These are phyloP conservation scores for Pseudohalonectria lignicola DNA, from an alignment of 2,329 filamentous ascomycete genomes.

Conservation along the genomic window DNA sequence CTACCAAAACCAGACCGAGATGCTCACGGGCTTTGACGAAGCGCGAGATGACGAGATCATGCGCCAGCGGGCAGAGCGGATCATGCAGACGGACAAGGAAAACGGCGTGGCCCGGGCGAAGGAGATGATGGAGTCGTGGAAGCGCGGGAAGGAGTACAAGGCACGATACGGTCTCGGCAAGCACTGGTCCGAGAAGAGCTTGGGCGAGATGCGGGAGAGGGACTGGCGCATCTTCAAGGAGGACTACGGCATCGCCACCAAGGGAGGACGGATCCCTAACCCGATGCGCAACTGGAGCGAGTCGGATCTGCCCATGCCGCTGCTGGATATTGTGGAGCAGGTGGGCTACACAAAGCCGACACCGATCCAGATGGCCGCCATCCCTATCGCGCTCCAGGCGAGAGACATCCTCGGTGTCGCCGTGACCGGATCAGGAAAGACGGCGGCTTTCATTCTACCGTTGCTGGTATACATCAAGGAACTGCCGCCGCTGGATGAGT, in stretches of 20 bases:
- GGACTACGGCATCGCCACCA: constrained; percentile 93
- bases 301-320: constrained; percentile 62
- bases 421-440: constrained; percentile 97
- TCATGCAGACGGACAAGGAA: constrained; percentile 66
- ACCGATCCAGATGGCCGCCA: constrained; percentile 85
- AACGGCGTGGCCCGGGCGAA: constrained; percentile 66
- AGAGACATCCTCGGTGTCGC: constrained; percentile 97
- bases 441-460: constrained; percentile 85
- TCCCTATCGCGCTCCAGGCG: constrained; percentile 85
- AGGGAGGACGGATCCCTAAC: constrained; percentile 83
- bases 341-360: constrained; percentile 91
- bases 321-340: constrained; percentile 71
- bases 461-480: constrained; percentile 91
- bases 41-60: constrained; percentile 35
- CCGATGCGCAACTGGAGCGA: constrained; percentile 94
- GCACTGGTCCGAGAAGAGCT: constrained; percentile 89
- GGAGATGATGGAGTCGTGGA: constrained; percentile 77
- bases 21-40: no score
- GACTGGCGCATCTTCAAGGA: constrained; percentile 99
- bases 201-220: constrained; percentile 90
- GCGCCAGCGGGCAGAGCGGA: constrained; percentile 50
- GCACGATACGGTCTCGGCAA: constrained; percentile 70
- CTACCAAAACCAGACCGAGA: constrained; percentile 48
- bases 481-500: constrained; percentile 71
- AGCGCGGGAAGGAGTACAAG: constrained; percentile 62